Evolutionary conservation across 495 filamentous ascomycete species (phyloP).

Genomic region (Xylaria scruposa): DNA sequence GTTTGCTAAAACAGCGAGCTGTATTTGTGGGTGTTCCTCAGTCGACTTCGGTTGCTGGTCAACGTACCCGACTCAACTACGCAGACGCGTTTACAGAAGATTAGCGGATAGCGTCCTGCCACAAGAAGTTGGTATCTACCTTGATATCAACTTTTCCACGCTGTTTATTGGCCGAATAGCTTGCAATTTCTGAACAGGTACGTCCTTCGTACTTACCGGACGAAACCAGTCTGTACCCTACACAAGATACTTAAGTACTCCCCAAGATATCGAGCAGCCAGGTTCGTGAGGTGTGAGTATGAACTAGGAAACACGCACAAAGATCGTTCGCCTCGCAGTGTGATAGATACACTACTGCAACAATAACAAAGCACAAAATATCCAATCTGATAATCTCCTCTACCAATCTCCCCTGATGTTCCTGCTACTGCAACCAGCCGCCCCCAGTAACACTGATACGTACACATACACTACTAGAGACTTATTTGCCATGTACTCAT

Average conservation of each 20-base stretch:
- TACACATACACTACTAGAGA: neutral
- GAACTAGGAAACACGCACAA: no score
- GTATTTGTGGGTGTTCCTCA: conserved; percentile 30
- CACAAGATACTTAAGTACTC: neutral
- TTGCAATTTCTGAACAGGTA: neutral
- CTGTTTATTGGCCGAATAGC: neutral
- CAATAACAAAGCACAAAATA: conserved; percentile 1
- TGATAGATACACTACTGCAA: neutral
- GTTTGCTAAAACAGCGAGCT: conserved; percentile 10
- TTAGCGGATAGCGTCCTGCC: neutral
- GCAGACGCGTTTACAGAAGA: neutral
- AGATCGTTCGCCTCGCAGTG: neutral
- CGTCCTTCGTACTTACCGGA: neutral
- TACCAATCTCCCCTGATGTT: neutral
- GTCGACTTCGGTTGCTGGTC: conserved; percentile 23
- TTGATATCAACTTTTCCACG: neutral
- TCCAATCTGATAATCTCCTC: neutral
- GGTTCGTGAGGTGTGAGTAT: no score
- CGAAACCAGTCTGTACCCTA: neutral
- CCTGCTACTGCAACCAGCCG: conserved; percentile 20
- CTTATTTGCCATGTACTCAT: conserved; percentile 20
- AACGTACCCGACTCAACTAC: neutral
- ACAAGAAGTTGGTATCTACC: neutral
- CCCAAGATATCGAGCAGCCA: neutral
- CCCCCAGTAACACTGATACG: conserved; percentile 1